Percentiles rank a stretch among this genome's conserved stretches.
These are phyloP conservation scores for Taphrina populina DNA, from an alignment of 1,139 yeast genomes.

Conservation along the genomic window DNA sequence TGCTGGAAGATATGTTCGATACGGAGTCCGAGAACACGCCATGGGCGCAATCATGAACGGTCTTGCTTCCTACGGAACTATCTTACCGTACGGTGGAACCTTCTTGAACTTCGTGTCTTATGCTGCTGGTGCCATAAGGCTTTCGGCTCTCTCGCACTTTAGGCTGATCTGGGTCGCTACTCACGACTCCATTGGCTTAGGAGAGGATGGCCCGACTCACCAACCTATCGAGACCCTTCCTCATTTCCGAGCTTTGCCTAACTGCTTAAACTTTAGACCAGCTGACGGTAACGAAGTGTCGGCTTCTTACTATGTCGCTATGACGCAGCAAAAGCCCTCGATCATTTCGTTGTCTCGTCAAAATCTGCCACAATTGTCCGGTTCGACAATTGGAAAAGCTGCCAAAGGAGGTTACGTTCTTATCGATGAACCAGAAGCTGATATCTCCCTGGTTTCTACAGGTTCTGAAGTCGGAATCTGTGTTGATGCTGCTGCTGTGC, in stretches of 20 bases:
- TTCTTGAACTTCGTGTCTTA: slow-evolving; percentile 97
- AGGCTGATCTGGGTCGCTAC: slow-evolving; percentile 98
- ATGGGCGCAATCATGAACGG: slow-evolving; percentile 99
- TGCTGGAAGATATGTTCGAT: slow-evolving; percentile 92
- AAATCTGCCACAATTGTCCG: slow-evolving; percentile 94
- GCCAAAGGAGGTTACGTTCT: slow-evolving; percentile 91
- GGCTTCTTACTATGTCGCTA: slow-evolving; percentile 86
- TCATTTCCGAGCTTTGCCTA: slow-evolving; percentile 96
- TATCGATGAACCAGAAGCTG: slow-evolving; percentile 58
- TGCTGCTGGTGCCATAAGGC: slow-evolving; percentile 96
- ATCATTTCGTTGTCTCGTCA: slow-evolving; percentile 94
- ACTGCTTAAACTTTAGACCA: slow-evolving; percentile 97
- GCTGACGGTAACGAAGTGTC: slow-evolving; percentile 99
- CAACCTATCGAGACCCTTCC: slow-evolving; percentile 99
- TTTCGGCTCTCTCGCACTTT: slow-evolving; percentile 89
- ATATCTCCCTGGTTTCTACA: slow-evolving; percentile 78
- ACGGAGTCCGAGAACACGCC: slow-evolving; percentile 99
- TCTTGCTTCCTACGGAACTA: slow-evolving; percentile 92
- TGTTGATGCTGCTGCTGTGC: slow-evolving; percentile 74
- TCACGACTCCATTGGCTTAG: slow-evolving; percentile 97
- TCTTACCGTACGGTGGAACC: slow-evolving; percentile 94
- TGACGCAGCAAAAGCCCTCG: slow-evolving; percentile 71
- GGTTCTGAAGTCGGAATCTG: slow-evolving; percentile 93
- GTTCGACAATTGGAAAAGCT: slow-evolving; percentile 89
- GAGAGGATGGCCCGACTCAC: slow-evolving; percentile 99